Evolutionary conservation across 1,284 basidiomycete genomes (phyloP).

Genomic region (Ceraceosorus bombacis): DNA sequence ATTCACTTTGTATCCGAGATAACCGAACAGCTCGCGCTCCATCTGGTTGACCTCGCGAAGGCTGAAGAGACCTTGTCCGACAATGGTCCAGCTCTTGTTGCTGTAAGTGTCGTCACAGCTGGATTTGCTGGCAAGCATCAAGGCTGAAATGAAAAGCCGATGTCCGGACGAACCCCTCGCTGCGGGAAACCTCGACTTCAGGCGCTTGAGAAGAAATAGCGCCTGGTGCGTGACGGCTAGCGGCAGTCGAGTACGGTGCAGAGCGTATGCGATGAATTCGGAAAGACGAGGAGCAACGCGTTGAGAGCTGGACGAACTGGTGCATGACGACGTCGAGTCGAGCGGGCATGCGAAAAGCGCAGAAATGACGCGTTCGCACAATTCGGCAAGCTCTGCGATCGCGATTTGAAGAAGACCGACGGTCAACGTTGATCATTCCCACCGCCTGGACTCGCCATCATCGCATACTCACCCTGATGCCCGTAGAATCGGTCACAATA

Average conservation of each 20-base stretch:
- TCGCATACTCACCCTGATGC: constrained; percentile 20
- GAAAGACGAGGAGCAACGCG: constrained; percentile 36
- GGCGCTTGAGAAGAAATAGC: constrained; percentile 39
- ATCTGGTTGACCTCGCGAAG: constrained; percentile 48
- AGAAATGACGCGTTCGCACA: constrained; percentile 39
- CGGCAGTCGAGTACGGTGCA: constrained; percentile 46
- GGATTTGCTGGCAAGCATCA: constrained; percentile 48
- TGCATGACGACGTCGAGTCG: constrained; percentile 39
- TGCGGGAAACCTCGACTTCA: constrained; percentile 46
- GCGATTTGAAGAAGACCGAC: background rate
- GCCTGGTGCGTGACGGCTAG: constrained; percentile 44
- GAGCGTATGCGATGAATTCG: constrained; percentile 47
- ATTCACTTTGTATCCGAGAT: constrained; percentile 44
- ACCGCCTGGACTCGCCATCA: background rate
- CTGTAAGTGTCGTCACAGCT: constrained; percentile 48
- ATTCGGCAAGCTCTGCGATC: constrained; percentile 28
- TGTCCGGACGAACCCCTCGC: constrained; percentile 47
- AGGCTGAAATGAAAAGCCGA: constrained; percentile 47
- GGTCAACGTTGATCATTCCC: background rate
- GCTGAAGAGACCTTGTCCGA: constrained; percentile 45
- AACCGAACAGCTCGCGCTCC: constrained; percentile 48
- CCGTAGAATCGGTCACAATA: constrained; percentile 40
- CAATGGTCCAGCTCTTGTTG: constrained; percentile 49
- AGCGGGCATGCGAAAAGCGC: constrained; percentile 42
- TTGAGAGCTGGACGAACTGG: constrained; percentile 11